A percentile compares a stretch with the other conserved stretches of the same genome.
These are phyloP conservation scores for Onygena corvina DNA, from an alignment of 2,329 filamentous ascomycete genomes.

Conservation along the genomic window DNA sequence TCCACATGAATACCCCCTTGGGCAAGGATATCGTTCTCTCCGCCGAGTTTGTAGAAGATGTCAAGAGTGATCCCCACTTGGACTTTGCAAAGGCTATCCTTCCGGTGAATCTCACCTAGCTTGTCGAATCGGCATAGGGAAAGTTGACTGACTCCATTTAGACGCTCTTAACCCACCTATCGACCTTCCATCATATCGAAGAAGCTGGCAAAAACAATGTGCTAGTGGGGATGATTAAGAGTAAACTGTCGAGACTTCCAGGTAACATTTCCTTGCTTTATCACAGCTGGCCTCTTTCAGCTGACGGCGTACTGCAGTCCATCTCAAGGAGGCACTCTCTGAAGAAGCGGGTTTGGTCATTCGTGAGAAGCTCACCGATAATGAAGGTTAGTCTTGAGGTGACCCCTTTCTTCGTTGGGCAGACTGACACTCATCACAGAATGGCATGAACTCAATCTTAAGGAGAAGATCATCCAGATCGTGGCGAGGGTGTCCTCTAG, in stretches of 20 bases:
- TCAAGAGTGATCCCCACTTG: slow-evolving; percentile 17
- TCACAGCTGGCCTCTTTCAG: not conserved
- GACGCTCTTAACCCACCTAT: slow-evolving; percentile 14
- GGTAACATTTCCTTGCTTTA: slow-evolving; percentile 12
- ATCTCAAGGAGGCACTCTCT: slow-evolving; percentile 13
- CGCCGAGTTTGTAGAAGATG: slow-evolving; percentile 18
- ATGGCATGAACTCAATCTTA: slow-evolving; percentile 16
- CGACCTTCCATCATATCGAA: slow-evolving; percentile 12
- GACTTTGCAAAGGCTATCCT: slow-evolving; percentile 15
- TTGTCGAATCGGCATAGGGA: not conserved
- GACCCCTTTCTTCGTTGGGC: not conserved
- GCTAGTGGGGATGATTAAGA: slow-evolving; percentile 17
- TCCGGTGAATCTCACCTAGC: not conserved
- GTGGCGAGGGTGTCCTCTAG: slow-evolving; percentile 16
- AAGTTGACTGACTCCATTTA: too few species aligned
- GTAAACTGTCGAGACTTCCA: slow-evolving; percentile 18
- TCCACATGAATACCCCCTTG: slow-evolving; percentile 16
- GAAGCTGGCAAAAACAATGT: slow-evolving; percentile 12
- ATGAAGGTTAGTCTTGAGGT: slow-evolving; percentile 8
- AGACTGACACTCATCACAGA: slow-evolving; percentile 8
- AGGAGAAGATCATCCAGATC: slow-evolving; percentile 13
- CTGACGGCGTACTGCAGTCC: slow-evolving; percentile 5
- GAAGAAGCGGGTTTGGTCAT: slow-evolving; percentile 10
- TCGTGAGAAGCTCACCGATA: slow-evolving; percentile 12
- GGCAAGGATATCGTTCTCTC: slow-evolving; percentile 17